Evolutionary conservation across 2,329 filamentous ascomycete genomes (phyloP).

Genomic region (Metarhizium robertsii): DNA sequence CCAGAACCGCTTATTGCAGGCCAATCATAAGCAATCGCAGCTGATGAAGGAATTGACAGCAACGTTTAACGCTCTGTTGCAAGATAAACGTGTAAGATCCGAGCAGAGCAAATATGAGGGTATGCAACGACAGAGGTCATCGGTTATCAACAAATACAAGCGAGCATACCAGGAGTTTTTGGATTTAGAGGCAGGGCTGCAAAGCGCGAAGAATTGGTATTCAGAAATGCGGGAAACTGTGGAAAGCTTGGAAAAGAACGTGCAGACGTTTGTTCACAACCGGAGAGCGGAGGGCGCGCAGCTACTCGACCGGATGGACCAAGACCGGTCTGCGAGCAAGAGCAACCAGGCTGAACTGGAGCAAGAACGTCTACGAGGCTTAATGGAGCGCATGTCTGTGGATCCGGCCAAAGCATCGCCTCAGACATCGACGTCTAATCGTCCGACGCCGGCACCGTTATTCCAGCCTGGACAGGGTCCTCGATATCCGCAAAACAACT

Average conservation of each 20-base stretch:
- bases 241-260: conserved; percentile 86
- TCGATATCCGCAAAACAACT: conserved; percentile 45
- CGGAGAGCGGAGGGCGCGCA: conserved; percentile 84
- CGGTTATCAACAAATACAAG: conserved; percentile 80
- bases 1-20: conserved; percentile 82
- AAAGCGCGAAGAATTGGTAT: conserved; percentile 88
- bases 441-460: conserved; percentile 30
- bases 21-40: conserved; percentile 88
- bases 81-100: conserved; percentile 86
- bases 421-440: conserved; percentile 12
- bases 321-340: conserved; percentile 57
- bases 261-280: conserved; percentile 95
- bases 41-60: conserved; percentile 91
- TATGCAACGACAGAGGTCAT: conserved; percentile 72
- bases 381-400: conserved; percentile 96
- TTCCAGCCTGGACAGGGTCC: conserved; percentile 37
- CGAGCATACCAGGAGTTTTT: conserved; percentile 88
- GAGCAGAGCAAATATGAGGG: conserved; percentile 94
- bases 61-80: conserved; percentile 77
- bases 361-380: conserved; percentile 72
- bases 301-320: conserved; percentile 79
- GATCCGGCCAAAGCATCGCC: conserved; percentile 44
- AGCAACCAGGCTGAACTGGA: conserved; percentile 64
- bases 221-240: conserved; percentile 92
- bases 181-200: conserved; percentile 76